Percentiles rank a stretch among this genome's conserved stretches.
These are phyloP conservation scores for Diplodia intermedia DNA, from an alignment of 2,329 filamentous ascomycete genomes.

Conservation along the genomic window DNA sequence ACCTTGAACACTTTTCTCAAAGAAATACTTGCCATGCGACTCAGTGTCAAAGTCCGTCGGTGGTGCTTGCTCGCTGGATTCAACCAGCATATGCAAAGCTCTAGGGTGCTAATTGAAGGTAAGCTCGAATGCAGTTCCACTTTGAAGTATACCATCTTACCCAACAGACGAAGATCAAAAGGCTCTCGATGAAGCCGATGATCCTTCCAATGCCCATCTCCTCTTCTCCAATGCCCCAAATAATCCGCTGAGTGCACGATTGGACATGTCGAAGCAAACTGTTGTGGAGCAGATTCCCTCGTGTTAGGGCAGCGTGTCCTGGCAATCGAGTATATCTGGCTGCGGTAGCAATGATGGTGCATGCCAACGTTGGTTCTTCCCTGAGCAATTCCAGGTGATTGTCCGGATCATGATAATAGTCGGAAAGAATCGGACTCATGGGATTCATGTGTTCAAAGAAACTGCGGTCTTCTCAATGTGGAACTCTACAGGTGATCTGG, in stretches of 20 bases:
- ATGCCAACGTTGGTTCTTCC: conserved; percentile 24
- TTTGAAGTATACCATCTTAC: not conserved
- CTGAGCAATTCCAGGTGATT: conserved; percentile 25
- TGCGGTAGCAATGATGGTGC: conserved; percentile 24
- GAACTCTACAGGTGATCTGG: too few relatives aligned
- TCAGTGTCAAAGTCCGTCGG: conserved; percentile 25
- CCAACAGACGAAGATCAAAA: conserved; percentile 18
- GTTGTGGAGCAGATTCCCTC: conserved; percentile 17
- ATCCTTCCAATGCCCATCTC: conserved; percentile 7
- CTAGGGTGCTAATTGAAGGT: conserved; percentile 18
- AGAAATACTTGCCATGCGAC: conserved; percentile 24
- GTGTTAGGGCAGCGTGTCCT: conserved; percentile 16
- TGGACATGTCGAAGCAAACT: conserved; percentile 25
- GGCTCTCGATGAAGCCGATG: conserved; percentile 26
- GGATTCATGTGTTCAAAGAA: conserved; percentile 26
- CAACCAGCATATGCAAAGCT: conserved; percentile 16
- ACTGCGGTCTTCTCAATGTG: not conserved
- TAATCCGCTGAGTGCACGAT: not conserved
- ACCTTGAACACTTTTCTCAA: conserved; percentile 10
- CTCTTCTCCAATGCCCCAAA: conserved; percentile 25
- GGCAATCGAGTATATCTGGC: conserved; percentile 18
- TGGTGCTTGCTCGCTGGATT: conserved; percentile 11
- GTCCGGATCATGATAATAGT: conserved; percentile 23
- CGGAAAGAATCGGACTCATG: conserved; percentile 18
- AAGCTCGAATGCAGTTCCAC: not conserved